Conservation (phyloP, 805 yeast species). For the Wickerhamomyces hampshirensis region DNA sequence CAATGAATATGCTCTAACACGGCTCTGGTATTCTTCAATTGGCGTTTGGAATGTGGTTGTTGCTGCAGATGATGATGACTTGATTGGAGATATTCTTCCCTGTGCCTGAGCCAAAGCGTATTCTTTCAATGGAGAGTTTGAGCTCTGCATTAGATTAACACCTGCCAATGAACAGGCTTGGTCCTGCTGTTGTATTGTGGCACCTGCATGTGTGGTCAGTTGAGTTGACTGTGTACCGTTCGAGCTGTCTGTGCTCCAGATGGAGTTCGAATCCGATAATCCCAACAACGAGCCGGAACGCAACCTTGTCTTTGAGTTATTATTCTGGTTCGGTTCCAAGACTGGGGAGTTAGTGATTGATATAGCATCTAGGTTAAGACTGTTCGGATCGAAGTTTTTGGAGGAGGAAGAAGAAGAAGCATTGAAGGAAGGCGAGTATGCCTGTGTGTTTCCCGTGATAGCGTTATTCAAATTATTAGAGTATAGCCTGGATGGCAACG, state of each 20-base stretch:
- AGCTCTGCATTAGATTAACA: conserved; percentile 4
- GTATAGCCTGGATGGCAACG: conserved; percentile 61
- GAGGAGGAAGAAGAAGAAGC: conserved; percentile 8
- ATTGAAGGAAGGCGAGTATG: conserved; percentile 18
- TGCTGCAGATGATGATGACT: conserved; percentile 4
- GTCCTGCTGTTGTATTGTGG: neutral
- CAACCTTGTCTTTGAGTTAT: conserved; percentile 31
- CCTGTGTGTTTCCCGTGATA: conserved; percentile 8
- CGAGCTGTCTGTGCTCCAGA: conserved; percentile 40
- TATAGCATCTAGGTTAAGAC: conserved; percentile 19
- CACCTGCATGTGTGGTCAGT: neutral
- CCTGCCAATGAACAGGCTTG: neutral
- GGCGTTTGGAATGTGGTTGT: conserved; percentile 1
- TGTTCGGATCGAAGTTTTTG: conserved; percentile 15
- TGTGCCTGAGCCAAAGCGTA: conserved; percentile 2
- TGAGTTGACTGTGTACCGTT: conserved; percentile 2
- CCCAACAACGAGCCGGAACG: conserved; percentile 52
- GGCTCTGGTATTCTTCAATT: conserved; percentile 16
- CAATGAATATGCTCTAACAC: conserved; percentile 25
- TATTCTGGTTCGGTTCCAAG: conserved; percentile 4
- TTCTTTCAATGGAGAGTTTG: conserved; percentile 6
- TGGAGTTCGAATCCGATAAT: conserved; percentile 39
- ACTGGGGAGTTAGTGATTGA: conserved; percentile 18
- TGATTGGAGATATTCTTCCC: conserved; percentile 19
- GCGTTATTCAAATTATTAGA: conserved; percentile 26